Evolutionary conservation across 2,329 filamentous ascomycete genomes (phyloP), one percentile per base, ranked within the genome.

Genomic region (Aspergillus candidus): DNA sequence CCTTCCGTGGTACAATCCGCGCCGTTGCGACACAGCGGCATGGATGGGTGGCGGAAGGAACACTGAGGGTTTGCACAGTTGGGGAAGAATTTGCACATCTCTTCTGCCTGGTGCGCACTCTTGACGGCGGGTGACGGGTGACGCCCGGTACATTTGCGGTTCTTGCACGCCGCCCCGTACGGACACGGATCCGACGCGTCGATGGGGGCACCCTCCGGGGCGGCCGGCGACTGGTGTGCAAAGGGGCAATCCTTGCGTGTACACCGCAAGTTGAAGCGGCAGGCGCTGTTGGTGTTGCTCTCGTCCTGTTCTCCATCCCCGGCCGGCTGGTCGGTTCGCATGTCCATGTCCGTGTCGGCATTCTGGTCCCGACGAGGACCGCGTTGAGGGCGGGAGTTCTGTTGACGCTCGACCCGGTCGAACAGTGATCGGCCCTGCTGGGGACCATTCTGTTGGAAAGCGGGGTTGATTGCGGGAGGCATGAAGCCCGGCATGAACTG

Each of bases 161-260:
- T 98, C 71, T 93, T 94, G 80, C 93, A 98, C 7, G 89, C 89
- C 2, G 82, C 88, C 14, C 89, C 91, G 57, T 86, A 97, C 13
- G 78, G 78, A 72, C 93, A 98, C 13, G 78, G 75, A 58, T 94
- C 88, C 46, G 76, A 79, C 54, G 90, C 76, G 64, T 97, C 93
- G 46, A 97, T 75, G 0, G 82, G 77, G 2, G 78, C 79, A 22
- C 85, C 86, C 2, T 84, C 83, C 3, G 88, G 85, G 29, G 91
- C 90, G 2, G 86, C 89, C 2, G 93, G 89, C 12, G 90, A 95
- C 70, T 96, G 91, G 61, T 98, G 93, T 13, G 88, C 93, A 65
- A 88, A 98, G 53, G 84, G 85, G 71, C 93, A 98, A 49, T 94
- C 87, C 55, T 80, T 82, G 68, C 94, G 94, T 32, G 85, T 87